Evolutionary conservation across 352 stramenopile genomes (phyloP).

Genomic region (Pythium guiyangense): DNA sequence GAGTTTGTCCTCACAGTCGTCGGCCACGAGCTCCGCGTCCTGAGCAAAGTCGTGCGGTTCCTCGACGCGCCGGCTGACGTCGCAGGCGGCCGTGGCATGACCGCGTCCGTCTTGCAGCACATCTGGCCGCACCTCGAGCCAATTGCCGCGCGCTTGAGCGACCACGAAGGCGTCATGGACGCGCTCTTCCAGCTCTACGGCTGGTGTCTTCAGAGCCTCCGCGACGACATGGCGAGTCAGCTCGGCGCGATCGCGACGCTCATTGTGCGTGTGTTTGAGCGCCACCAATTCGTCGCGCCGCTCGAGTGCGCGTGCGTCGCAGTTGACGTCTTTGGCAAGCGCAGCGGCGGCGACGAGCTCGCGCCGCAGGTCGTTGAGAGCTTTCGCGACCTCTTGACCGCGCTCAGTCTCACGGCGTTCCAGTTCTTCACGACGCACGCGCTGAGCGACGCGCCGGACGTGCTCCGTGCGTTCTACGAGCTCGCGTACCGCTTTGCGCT

Average conservation of each 20-base stretch:
- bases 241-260: slow-evolving; percentile 45
- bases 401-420: slow-evolving; percentile 57
- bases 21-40: slow-evolving; percentile 58
- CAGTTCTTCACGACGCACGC: slow-evolving; percentile 58
- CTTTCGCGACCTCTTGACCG: slow-evolving; percentile 51
- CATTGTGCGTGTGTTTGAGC: slow-evolving; percentile 58
- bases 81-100: slow-evolving; percentile 43
- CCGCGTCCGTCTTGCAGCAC: slow-evolving; percentile 36
- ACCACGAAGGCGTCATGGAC: slow-evolving; percentile 39
- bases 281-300: slow-evolving; percentile 45
- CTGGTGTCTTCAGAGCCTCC: slow-evolving; percentile 67
- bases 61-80: slow-evolving; percentile 51
- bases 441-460: slow-evolving; percentile 51
- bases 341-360: not conserved
- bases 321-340: slow-evolving; percentile 64
- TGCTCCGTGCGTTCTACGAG: slow-evolving; percentile 64
- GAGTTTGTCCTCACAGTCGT: slow-evolving; percentile 19
- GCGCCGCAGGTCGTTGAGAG: slow-evolving; percentile 32
- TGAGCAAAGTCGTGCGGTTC: slow-evolving; percentile 63
- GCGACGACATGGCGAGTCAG: slow-evolving; percentile 46
- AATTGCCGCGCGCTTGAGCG: slow-evolving; percentile 32
- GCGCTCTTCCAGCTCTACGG: slow-evolving; percentile 65
- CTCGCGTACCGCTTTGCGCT: slow-evolving; percentile 65
- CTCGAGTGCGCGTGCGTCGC: slow-evolving; percentile 61
- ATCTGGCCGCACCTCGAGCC: slow-evolving; percentile 59